Conservation (phyloP, 2,329 filamentous ascomycete genomes). For the Penicillium sp. region DNA sequence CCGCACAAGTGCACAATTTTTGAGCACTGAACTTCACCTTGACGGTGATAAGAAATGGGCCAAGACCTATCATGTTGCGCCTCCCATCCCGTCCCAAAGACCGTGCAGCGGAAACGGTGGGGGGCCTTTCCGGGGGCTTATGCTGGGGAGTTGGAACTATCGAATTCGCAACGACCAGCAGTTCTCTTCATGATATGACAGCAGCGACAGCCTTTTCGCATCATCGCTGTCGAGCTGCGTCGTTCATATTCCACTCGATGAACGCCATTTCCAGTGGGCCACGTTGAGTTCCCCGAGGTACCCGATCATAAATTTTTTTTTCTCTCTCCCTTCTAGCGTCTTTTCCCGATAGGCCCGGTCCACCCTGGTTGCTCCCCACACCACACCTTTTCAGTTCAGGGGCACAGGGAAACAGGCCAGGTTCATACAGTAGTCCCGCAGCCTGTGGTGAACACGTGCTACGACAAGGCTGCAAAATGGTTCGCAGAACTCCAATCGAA, state of each 20-base stretch:
- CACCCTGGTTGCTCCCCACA: conserved; percentile 12
- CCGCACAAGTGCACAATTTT: not conserved
- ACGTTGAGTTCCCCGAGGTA: conserved; percentile 6
- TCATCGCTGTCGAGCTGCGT: not conserved
- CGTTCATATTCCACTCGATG: not conserved
- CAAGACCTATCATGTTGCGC: conserved; percentile 18
- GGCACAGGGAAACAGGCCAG: conserved; percentile 9
- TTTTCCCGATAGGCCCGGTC: conserved; percentile 11
- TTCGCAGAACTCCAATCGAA: not conserved
- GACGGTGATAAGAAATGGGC: conserved; percentile 4
- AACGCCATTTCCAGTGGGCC: conserved; percentile 3
- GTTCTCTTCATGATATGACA: not conserved
- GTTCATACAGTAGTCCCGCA: conserved; percentile 28
- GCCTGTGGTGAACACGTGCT: conserved; percentile 31
- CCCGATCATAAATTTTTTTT: not conserved
- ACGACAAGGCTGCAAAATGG: too few species aligned
- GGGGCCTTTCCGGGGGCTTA: conserved; percentile 3
- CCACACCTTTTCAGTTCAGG: conserved; percentile 16
- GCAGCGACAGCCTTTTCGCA: not conserved
- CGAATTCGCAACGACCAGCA: not conserved
- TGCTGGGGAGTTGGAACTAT: conserved; percentile 11
- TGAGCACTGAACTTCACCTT: not conserved
- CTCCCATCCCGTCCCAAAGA: conserved; percentile 16
- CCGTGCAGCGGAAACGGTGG: conserved; percentile 14
- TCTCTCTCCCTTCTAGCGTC: conserved; percentile 4